phyloP scores from a whole-genome alignment of 23 red algal genomes.

The Gracilaria caudata region DNA sequence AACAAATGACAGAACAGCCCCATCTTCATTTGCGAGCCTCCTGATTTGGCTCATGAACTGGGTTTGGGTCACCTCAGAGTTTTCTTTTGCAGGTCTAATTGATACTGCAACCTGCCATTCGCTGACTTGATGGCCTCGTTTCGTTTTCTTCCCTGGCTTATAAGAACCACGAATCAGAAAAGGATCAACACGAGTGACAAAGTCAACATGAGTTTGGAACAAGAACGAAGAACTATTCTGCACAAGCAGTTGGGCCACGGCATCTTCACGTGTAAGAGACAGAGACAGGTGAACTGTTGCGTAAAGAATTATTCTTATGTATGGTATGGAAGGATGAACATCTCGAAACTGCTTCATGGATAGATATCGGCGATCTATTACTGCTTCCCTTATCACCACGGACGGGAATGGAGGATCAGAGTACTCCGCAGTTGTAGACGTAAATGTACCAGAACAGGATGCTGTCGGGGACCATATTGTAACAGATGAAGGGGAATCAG shows the following conservation, averaged over 20 bases:
- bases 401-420: constrained; percentile 47
- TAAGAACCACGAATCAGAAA: constrained; percentile 33
- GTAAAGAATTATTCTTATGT: constrained; percentile 51
- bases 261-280: constrained; percentile 23
- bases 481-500: background rate
- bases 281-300: constrained; percentile 33
- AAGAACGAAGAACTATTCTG: background rate
- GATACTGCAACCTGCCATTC: constrained; percentile 51
- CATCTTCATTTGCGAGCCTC: background rate
- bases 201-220: constrained; percentile 26
- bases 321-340: background rate
- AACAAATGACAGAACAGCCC: background rate
- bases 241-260: background rate
- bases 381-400: constrained; percentile 46
- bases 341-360: background rate
- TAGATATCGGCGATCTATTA: constrained; percentile 35
- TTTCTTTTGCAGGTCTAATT: constrained; percentile 5
- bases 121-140: constrained; percentile 39
- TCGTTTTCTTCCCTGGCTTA: constrained; percentile 29
- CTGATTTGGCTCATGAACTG: background rate
- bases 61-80: background rate
- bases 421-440: background rate
- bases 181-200: constrained; percentile 29
- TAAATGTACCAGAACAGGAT: background rate
- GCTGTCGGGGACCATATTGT: constrained; percentile 4